Base-by-base conservation (phyloP, 257 asterid species). In the Plantago ovata region DNA sequence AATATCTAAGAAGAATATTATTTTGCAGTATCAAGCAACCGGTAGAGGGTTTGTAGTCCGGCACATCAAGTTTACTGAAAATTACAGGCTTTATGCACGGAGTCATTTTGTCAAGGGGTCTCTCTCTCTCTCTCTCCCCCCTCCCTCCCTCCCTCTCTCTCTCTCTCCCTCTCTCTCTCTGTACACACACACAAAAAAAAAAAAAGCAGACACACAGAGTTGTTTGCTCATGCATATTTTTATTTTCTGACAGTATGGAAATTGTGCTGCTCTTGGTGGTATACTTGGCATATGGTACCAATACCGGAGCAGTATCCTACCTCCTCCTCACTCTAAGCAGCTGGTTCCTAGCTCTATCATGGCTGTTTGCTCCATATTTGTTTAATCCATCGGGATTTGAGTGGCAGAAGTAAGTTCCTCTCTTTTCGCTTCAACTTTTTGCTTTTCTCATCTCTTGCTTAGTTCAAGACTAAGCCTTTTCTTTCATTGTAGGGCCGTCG, bases 311-410 rank as follows among this genome's bases (percentile, higher is more conserved):
- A 13, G 16, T 89, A 62, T 74, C 94, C 61, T 93, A 93, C 66
- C 73, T 93, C 63, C 96, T 93, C 69, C 95, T 93, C 68, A 82
- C 94, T 49, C 40, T 89, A 48, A 93, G 98, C 86, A 84, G 98
- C 75, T 93, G 98, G 98, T 84, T 89, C 78, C 75, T 89, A 53
- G 96, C 81, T 58, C 10, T 77, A 44, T 93, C 98, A 14, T 93
- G 97, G 98, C 87, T 93, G 58, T 93, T 70, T 70, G 98, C 98
- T 60, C 98, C 98, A 46, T 93, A 93, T 79, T 72, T 89, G 72
- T 93, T 93, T 66, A 93, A 93, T 77, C 98, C 98, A 23, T 84
- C 98, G 38, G 98, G 98, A 62, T 93, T 93, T 67, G 98, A 89
- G 90, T 93, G 98, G 97, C 97, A 89, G 72, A 93, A 93, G 98